These are phyloP conservation scores for Solanum dulcamara DNA, from an alignment of 257 asterid genomes.

Conservation along the genomic window DNA sequence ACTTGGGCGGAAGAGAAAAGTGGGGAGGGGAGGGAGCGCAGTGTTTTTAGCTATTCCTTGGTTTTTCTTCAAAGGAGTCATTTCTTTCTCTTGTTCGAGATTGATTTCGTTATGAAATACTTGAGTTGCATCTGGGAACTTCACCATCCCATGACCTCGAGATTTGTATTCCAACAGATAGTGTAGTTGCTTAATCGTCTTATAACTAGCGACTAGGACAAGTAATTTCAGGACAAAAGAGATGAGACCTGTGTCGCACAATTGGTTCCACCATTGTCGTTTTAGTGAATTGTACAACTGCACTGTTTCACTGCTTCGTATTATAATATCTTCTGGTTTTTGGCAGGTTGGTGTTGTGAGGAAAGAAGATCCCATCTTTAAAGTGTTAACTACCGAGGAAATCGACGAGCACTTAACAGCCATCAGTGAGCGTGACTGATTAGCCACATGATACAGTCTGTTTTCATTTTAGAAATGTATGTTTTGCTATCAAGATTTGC, in stretches of 20 bases:
- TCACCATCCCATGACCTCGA: not conserved
- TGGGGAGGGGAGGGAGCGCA: not conserved
- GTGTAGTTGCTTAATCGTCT: not conserved
- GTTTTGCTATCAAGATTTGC: not conserved
- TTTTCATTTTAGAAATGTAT: not conserved
- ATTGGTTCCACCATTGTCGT: not conserved
- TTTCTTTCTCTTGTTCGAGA: not conserved
- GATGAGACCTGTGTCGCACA: not conserved
- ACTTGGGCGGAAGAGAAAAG: not conserved
- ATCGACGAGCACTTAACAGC: conserved; percentile 93
- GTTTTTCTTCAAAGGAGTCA: not conserved
- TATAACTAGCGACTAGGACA: not conserved
- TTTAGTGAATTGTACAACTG: not conserved
- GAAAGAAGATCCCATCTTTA: conserved; percentile 58
- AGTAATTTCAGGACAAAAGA: not conserved
- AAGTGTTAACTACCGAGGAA: conserved; percentile 79
- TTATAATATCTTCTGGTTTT: not conserved
- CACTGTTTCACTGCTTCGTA: not conserved
- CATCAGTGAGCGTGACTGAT: conserved; percentile 91
- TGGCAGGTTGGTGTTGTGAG: conserved; percentile 88
- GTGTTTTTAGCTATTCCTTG: not conserved
- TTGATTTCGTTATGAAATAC: not conserved
- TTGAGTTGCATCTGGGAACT: not conserved
- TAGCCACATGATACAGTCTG: not conserved
- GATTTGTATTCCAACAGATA: not conserved